Base-by-base conservation (phyloP, 129 eudicot genomes). In the Escallonia rubra region DNA sequence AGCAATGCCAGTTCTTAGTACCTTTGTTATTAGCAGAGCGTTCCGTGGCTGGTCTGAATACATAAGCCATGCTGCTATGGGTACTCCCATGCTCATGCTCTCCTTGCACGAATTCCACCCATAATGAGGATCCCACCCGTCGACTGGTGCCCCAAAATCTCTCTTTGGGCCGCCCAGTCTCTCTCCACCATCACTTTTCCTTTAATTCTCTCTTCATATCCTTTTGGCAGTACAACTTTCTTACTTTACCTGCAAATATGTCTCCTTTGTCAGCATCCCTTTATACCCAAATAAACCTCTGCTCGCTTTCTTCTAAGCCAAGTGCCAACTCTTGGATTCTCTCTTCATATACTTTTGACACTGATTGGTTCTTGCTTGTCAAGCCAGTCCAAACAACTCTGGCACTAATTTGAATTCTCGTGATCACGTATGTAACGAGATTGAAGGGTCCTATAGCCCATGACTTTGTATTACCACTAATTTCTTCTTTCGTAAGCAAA, bases 161-260 rank as follows among this genome's bases (percentile, higher is more conserved):
- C 86, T 3, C 68, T 59, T 55, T 89, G 96, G 0, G 94, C 93
- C 1, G 87, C 93, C 88, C 90, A 89, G 10, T 81, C 90, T 66
- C 90, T 63, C 38, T 76, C 75, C 42, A 89, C 71, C 3, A 85
- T 41, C 1, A 93, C 96, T 57, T 49, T 53, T 6, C 59, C 88
- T 69, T 77, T 51, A 5, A 81, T 67, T 4, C 86, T 71, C 66
- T 74, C 74, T 69, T 81, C 94, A 44, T 62, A 89, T 72, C 95
- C 95, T 57, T 79, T 41, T 8, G 95, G 95, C 44, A 88, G 59
- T 59, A 78, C 42, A 10, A 60, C 72, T n/a, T 14, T 40, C 12
- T 23, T 66, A 8, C 0, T 55, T 4, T 69, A 67, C 87, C 75
- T 58, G 72, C 34, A 23, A 23, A 23, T 23, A 23, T 23, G 34